These are phyloP conservation scores for Cladophialophora bantiana DNA, from an alignment of 2,329 filamentous ascomycete genomes.

Conservation along the genomic window DNA sequence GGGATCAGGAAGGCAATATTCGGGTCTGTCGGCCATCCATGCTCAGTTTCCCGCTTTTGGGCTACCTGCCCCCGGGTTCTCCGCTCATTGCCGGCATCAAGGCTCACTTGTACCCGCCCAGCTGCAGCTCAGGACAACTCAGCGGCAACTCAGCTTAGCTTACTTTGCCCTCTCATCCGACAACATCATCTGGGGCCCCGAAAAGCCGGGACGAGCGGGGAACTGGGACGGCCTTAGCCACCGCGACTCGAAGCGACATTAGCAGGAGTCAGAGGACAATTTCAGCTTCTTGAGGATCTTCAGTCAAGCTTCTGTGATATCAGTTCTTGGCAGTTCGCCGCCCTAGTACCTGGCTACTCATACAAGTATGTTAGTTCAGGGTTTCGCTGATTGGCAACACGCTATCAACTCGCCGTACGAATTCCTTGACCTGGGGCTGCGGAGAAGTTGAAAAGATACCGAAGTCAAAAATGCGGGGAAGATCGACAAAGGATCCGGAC, in stretches of 20 bases:
- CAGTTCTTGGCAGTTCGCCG: background rate
- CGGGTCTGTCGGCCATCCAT: background rate
- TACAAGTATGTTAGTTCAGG: background rate
- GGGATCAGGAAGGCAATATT: background rate
- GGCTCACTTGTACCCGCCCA: background rate
- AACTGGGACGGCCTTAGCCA: background rate
- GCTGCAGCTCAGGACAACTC: background rate
- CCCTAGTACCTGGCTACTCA: background rate
- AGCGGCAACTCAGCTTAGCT: background rate
- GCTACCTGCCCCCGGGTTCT: background rate
- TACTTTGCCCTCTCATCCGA: background rate
- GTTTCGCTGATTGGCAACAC: background rate
- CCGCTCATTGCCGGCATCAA: background rate
- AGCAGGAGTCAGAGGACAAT: background rate
- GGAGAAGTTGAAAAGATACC: background rate
- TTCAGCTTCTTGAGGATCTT: background rate
- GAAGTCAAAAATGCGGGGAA: background rate
- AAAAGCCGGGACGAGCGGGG: background rate
- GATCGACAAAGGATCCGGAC: background rate
- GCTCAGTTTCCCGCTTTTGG: background rate
- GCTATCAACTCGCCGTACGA: background rate
- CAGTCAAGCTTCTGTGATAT: background rate
- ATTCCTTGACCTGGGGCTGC: background rate
- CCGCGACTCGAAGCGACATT: background rate
- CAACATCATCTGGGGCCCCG: background rate